Percentiles rank a stretch among this genome's conserved stretches.
Evolutionary conservation across 2,329 filamentous ascomycete species (phyloP).

Genomic region (Juglanconis sp.): DNA sequence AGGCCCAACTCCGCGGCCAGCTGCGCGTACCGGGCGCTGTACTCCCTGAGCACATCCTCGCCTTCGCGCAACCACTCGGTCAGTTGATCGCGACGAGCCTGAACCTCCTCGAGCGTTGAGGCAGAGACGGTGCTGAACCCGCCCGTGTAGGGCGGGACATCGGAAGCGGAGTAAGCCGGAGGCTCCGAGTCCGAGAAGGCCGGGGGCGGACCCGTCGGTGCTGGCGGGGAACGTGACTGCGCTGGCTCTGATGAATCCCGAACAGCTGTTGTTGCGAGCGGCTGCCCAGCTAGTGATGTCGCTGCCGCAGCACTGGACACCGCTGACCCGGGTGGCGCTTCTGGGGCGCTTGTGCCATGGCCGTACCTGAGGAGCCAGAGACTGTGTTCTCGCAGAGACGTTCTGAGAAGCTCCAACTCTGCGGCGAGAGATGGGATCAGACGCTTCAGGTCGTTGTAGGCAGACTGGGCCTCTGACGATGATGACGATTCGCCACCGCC

Average conservation of each 20-base stretch:
- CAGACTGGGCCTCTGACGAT: slow-evolving; percentile 17
- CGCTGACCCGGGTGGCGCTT: not conserved
- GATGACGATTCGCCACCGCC: slow-evolving; percentile 8
- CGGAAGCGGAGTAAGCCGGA: slow-evolving; percentile 26
- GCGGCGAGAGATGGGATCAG: slow-evolving; percentile 26
- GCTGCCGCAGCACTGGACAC: slow-evolving; percentile 4
- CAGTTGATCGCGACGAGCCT: slow-evolving; percentile 26
- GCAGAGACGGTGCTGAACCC: slow-evolving; percentile 24
- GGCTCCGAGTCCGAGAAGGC: slow-evolving; percentile 20
- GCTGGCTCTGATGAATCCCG: not conserved
- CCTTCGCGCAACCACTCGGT: slow-evolving; percentile 27
- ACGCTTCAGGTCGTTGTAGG: slow-evolving; percentile 26
- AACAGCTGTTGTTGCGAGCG: not conserved
- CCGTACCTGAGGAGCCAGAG: slow-evolving; percentile 28
- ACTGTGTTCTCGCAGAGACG: slow-evolving; percentile 29
- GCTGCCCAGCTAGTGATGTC: not conserved
- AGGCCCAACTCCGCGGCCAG: slow-evolving; percentile 25
- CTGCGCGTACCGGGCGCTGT: slow-evolving; percentile 28
- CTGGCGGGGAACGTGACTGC: not conserved
- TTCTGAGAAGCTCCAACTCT: slow-evolving; percentile 28
- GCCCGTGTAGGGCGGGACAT: slow-evolving; percentile 26
- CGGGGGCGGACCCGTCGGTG: slow-evolving; percentile 3
- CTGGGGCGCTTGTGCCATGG: slow-evolving; percentile 17
- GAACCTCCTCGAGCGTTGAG: slow-evolving; percentile 26
- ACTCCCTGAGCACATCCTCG: slow-evolving; percentile 29